These are phyloP conservation scores for Dryadomyces quercivorus DNA, from an alignment of 2,329 filamentous ascomycete species.

Conservation along the genomic window DNA sequence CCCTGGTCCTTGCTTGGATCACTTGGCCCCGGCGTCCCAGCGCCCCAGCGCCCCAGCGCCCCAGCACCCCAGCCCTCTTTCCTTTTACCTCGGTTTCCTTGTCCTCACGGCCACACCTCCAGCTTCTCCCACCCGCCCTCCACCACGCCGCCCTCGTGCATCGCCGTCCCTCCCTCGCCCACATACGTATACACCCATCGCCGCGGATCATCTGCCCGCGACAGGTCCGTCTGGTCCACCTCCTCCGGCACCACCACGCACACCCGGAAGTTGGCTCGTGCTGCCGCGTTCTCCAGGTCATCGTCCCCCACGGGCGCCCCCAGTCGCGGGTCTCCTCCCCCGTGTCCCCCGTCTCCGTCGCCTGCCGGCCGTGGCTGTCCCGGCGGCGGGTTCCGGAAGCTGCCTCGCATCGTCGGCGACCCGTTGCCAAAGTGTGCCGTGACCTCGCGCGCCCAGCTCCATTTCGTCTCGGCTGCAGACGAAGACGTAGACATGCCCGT, in stretches of 20 bases:
- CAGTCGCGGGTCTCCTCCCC: slow-evolving; percentile 20
- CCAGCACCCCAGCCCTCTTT: no score
- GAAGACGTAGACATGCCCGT: no score
- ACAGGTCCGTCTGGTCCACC: slow-evolving; percentile 64
- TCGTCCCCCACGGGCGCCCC: slow-evolving; percentile 56
- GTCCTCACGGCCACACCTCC: slow-evolving; percentile 54
- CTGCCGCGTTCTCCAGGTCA: slow-evolving; percentile 56
- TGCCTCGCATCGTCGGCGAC: slow-evolving; percentile 65
- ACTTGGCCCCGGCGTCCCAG: no score
- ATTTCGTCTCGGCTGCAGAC: slow-evolving; percentile 23
- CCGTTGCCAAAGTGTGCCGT: slow-evolving; percentile 86
- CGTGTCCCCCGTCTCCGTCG: slow-evolving; percentile 24
- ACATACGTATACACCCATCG: slow-evolving; percentile 58
- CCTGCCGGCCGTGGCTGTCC: slow-evolving; percentile 41
- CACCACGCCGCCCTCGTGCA: slow-evolving; percentile 21
- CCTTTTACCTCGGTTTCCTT: neutral
- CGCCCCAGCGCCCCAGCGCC: no score
- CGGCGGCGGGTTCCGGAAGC: slow-evolving; percentile 61
- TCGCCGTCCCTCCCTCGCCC: slow-evolving; percentile 21
- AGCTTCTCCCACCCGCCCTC: slow-evolving; percentile 50
- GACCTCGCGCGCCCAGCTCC: slow-evolving; percentile 71
- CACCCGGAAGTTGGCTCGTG: slow-evolving; percentile 67
- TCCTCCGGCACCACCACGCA: slow-evolving; percentile 70
- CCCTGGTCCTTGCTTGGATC: no score
- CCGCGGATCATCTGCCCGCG: slow-evolving; percentile 47